phyloP scores from a whole-genome alignment of 305 asterid genomes.

The Withania somnifera region DNA sequence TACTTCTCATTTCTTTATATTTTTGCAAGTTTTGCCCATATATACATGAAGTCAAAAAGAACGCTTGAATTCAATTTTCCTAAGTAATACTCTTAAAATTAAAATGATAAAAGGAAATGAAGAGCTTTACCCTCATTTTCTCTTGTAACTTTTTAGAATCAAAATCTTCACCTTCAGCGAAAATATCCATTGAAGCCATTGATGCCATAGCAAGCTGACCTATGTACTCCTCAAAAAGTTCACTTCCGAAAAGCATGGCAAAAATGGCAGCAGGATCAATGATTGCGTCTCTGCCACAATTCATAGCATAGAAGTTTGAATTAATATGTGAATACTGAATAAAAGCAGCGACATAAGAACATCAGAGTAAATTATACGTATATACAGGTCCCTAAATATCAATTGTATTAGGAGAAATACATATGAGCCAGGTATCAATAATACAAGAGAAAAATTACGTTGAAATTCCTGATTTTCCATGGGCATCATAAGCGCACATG shows the following conservation, averaged over 20 bases:
- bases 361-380: not conserved
- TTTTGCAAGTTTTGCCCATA: not conserved
- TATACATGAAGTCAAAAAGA: not conserved
- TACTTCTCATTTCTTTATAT: not conserved
- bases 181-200: constrained; percentile 91
- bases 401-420: constrained; percentile 3
- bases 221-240: constrained; percentile 94
- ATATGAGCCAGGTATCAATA: not conserved
- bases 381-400: not conserved
- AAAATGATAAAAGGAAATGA: not conserved
- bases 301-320: constrained; percentile 1
- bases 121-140: constrained; percentile 69
- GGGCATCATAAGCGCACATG: constrained; percentile 57
- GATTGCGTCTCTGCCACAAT: constrained; percentile 67
- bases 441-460: constrained; percentile 32
- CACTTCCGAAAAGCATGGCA: constrained; percentile 99
- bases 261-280: constrained; percentile 98
- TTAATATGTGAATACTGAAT: not conserved
- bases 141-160: constrained; percentile 86
- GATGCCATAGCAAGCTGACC: constrained; percentile 99
- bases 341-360: not conserved
- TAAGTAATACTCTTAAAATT: not conserved
- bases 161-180: constrained; percentile 70
- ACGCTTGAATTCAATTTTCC: not conserved
- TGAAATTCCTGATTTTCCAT: constrained; percentile 94